A percentile compares a stretch with the other conserved stretches of the same genome.
These are phyloP conservation scores for Suillus occidentalis DNA, from an alignment of 768 basidiomycete genomes.

Conservation along the genomic window DNA sequence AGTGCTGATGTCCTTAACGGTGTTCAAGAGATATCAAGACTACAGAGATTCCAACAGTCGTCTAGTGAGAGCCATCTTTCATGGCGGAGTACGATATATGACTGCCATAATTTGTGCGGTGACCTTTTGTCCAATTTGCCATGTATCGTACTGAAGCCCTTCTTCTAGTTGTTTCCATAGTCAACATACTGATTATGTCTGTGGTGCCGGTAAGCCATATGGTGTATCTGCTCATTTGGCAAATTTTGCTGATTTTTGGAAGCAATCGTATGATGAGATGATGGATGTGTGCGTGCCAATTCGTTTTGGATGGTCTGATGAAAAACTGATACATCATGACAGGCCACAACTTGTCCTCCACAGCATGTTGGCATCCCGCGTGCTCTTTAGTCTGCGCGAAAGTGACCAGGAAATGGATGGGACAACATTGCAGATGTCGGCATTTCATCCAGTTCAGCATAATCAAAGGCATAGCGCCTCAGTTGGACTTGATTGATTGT, in stretches of 20 bases:
- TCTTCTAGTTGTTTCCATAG: not conserved
- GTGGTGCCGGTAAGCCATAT: not conserved
- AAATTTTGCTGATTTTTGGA: not conserved
- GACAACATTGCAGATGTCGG: not conserved
- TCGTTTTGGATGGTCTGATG: not conserved
- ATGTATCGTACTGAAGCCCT: not conserved
- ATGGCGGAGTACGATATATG: not conserved
- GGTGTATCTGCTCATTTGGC: not conserved
- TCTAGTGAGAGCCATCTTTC: not conserved
- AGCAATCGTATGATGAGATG: not conserved
- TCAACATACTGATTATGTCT: not conserved
- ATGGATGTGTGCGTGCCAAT: not conserved
- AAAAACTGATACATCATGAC: not conserved
- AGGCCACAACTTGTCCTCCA: conserved; percentile 1
- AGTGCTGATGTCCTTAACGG: not conserved
- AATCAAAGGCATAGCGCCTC: not conserved
- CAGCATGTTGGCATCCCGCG: not conserved
- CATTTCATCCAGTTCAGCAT: not conserved
- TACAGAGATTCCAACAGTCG: not conserved
- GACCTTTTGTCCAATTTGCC: not conserved
- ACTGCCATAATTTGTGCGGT: not conserved
- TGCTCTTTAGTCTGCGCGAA: not conserved
- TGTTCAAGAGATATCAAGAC: conserved; percentile 1
- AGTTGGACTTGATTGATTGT: not conserved
- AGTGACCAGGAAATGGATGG: not conserved